These are phyloP conservation scores for Phialocephala subalpina DNA, from an alignment of 2,329 filamentous ascomycete genomes.

Conservation along the genomic window DNA sequence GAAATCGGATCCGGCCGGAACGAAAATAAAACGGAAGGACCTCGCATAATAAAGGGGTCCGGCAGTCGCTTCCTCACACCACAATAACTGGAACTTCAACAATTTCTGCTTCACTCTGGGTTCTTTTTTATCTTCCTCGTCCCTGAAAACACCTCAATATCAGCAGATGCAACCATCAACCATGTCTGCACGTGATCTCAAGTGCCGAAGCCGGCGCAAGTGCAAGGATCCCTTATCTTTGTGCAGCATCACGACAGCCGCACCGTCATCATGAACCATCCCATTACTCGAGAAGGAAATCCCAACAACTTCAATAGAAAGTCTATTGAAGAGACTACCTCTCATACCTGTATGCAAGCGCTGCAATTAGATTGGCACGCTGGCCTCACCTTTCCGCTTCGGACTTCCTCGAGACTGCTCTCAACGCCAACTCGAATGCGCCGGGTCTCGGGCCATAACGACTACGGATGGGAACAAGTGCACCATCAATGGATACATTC, in stretches of 20 bases:
- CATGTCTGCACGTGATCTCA: not conserved
- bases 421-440: not conserved
- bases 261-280: not conserved
- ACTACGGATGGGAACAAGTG: not conserved
- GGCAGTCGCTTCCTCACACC: not conserved
- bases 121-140: not conserved
- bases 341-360: not conserved
- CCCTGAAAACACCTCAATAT: not conserved
- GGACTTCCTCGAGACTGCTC: not conserved
- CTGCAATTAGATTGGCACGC: not conserved
- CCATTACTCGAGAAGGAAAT: not conserved
- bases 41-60: conserved; percentile 7
- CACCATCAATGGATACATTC: not conserved
- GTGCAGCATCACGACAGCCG: conserved; percentile 1
- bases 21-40: not conserved
- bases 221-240: not conserved
- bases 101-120: not conserved
- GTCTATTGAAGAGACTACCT: not conserved
- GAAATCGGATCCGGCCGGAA: not conserved
- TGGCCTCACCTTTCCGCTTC: not conserved
- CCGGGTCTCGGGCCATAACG: no score
- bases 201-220: not conserved
- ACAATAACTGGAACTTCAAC: conserved; percentile 2
- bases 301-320: not conserved
- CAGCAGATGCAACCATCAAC: conserved; percentile 1